Conservation (phyloP, 2,329 filamentous ascomycete species). For the Westerdykella aurantiaca region DNA sequence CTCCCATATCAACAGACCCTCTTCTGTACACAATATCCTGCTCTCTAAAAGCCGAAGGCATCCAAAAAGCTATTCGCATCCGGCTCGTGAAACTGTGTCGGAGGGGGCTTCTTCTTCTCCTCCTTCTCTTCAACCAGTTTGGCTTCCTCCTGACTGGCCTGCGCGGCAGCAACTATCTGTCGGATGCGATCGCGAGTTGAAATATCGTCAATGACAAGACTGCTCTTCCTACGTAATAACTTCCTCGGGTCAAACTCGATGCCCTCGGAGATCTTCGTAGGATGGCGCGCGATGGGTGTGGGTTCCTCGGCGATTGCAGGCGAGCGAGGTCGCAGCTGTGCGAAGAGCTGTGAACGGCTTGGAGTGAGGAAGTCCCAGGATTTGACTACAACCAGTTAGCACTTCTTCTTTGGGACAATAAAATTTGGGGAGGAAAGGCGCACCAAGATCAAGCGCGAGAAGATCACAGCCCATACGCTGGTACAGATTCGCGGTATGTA, state of each 20-base stretch:
- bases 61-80: conserved; percentile 82
- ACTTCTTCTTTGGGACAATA: not conserved
- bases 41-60: conserved; percentile 75
- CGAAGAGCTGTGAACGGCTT: conserved; percentile 17
- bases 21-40: too few relatives aligned
- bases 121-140: conserved; percentile 7
- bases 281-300: conserved; percentile 16
- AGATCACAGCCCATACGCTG: conserved; percentile 91
- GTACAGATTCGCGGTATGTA: conserved; percentile 79
- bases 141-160: conserved; percentile 15
- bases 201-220: conserved; percentile 72
- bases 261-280: conserved; percentile 20
- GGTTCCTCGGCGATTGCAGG: conserved; percentile 21
- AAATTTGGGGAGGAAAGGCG: conserved; percentile 12
- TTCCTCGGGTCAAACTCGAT: conserved; percentile 55
- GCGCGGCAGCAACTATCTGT: conserved; percentile 13
- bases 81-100: conserved; percentile 87
- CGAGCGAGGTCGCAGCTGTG: conserved; percentile 18
- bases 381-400: conserved; percentile 48
- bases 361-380: conserved; percentile 72
- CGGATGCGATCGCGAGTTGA: conserved; percentile 37
- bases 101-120: conserved; percentile 51
- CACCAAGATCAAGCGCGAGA: conserved; percentile 77
- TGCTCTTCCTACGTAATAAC: conserved; percentile 65
- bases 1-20: too few relatives aligned